Evolutionary conservation across 352 stramenopile species (phyloP).

Genomic region (Globisporangium cederbergense): DNA sequence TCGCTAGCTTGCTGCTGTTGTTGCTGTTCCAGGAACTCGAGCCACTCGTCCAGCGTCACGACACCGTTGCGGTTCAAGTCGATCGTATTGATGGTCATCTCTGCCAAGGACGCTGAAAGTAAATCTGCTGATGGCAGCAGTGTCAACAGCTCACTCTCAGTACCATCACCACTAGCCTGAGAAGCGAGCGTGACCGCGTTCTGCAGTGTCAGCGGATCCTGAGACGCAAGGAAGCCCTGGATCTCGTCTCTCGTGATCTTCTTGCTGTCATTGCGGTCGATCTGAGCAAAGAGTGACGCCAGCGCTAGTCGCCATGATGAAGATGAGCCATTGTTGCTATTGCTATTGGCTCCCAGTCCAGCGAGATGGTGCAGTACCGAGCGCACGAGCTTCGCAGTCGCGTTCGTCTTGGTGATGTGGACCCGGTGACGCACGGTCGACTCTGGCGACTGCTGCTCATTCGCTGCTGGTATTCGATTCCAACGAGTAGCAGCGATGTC

Average conservation of each 20-base stretch:
- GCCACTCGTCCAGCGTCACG: constrained; percentile 49
- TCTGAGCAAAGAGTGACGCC: constrained; percentile 35
- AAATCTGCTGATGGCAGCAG: constrained; percentile 11
- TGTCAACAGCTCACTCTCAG: not conserved
- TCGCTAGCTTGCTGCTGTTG: constrained; percentile 1
- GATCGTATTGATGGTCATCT: constrained; percentile 36
- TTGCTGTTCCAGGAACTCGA: constrained; percentile 24
- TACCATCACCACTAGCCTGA: not conserved
- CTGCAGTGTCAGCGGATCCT: constrained; percentile 17
- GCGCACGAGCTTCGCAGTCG: constrained; percentile 19
- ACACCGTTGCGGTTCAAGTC: constrained; percentile 59
- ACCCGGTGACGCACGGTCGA: not conserved
- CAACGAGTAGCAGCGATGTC: not conserved
- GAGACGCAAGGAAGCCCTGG: constrained; percentile 30
- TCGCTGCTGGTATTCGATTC: not conserved
- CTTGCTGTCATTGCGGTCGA: constrained; percentile 46
- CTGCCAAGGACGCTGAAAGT: constrained; percentile 17
- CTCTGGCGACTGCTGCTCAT: not conserved
- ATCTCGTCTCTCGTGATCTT: constrained; percentile 59
- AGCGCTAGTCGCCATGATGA: constrained; percentile 12
- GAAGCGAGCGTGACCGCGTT: not conserved
- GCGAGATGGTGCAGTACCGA: constrained; percentile 22
- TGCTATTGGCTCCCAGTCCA: not conserved
- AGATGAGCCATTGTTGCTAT: not conserved
- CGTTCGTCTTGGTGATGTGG: not conserved